A percentile compares a stretch with the other conserved stretches of the same genome.
Conservation (phyloP, 2,329 filamentous ascomycete genomes). For the Fusarium mexicanum region DNA sequence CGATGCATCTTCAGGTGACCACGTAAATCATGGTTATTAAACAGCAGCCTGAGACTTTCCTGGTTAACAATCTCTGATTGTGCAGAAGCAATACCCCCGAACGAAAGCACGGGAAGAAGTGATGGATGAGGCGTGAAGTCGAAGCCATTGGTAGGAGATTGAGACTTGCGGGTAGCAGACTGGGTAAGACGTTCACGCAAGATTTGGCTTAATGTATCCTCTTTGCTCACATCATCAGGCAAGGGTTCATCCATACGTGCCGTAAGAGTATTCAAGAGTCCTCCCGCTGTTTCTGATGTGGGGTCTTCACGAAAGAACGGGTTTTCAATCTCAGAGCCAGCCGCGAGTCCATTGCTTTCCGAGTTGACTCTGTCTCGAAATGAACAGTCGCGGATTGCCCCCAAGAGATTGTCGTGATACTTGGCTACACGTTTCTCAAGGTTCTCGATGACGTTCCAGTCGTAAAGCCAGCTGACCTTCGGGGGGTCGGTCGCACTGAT, state of each 20-base stretch:
- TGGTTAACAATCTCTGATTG: constrained; percentile 83
- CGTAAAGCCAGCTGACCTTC: constrained; percentile 72
- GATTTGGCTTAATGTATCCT: constrained; percentile 53
- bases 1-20: constrained; percentile 79
- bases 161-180: constrained; percentile 41
- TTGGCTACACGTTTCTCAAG: constrained; percentile 67
- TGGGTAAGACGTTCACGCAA: constrained; percentile 53
- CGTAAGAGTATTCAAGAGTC: constrained; percentile 42
- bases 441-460: constrained; percentile 73
- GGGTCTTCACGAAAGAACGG: constrained; percentile 59
- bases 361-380: not conserved
- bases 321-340: constrained; percentile 36
- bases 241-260: constrained; percentile 44
- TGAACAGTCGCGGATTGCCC: constrained; percentile 29
- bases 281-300: not conserved
- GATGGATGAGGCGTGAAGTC: constrained; percentile 65
- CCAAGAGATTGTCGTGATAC: constrained; percentile 47
- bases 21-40: constrained; percentile 75
- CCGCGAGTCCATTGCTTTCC: not conserved
- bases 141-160: constrained; percentile 27
- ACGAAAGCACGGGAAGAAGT: constrained; percentile 74
- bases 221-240: constrained; percentile 20
- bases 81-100: constrained; percentile 75
- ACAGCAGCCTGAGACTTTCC: constrained; percentile 79
- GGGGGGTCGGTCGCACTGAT: constrained; percentile 62